Base-by-base conservation (phyloP, 805 yeast species). In the Wickerhamomyces kurtzmanii region DNA sequence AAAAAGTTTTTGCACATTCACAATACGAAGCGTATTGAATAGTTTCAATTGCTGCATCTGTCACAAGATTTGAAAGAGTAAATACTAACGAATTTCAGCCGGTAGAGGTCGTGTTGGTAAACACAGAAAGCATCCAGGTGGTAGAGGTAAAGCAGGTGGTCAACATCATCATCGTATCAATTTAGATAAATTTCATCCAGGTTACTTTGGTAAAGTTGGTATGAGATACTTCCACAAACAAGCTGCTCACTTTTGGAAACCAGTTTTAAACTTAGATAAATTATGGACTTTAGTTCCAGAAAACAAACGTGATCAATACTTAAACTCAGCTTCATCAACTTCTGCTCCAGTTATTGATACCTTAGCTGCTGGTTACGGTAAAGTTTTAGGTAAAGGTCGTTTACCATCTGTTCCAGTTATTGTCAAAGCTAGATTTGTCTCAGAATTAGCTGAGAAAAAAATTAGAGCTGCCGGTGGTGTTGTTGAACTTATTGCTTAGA, bases 91-190 rank as follows among this genome's bases (percentile, higher is more conserved):
- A 14, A 8, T 17, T 20, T 29, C 57, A 82, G 97, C 97, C 93
- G 98, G 98, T 84, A 79, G 89, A 69, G 98, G 98, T 83, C 93
- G 99, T 79, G 72, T 91, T 70, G 99, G 99, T 72, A 91, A 91
- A 82, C 98, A 91, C 93, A 87, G 98, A 86, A 91, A 91, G 94
- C 91, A 83, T 59, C 96, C 98, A 51, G 98, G 98, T 91, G 98
- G 98, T 75, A 87, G 97, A 74, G 99, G 99, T 91, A 89, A 72
- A 87, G 99, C 99, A 65, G 99, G 99, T 89, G 99, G 99, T 85
- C 89, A 75, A 73, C 97, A 89, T 71, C 99, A 91, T 73, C 98
- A 91, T 96, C 85, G 99, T 79, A 87, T 91, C 68, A 91, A 91
- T 78, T 70, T 91, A 75, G 99, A 91, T 70, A 91, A 89, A 72